Conservation (phyloP, 148 eudicot genomes). For the Polygonum maritimum region DNA sequence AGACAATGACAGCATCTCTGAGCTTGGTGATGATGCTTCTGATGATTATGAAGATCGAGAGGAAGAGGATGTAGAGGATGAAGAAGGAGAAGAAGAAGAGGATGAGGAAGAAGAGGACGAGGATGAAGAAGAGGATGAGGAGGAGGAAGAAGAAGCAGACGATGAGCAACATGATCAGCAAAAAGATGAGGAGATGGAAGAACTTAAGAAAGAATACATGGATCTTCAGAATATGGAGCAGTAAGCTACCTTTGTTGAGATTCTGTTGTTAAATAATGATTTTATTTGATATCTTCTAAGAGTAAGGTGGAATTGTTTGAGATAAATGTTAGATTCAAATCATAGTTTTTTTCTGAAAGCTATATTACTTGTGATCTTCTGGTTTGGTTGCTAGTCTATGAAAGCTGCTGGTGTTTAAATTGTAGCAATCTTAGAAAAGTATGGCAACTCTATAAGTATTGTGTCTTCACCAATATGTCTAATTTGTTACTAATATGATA, state of each 20-base stretch:
- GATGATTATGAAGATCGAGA: slow-evolving; percentile 14
- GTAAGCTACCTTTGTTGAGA: slow-evolving; percentile 36
- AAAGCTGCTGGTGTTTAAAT: not conserved
- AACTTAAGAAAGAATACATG: slow-evolving; percentile 65
- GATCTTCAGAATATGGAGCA: slow-evolving; percentile 54
- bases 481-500: not conserved
- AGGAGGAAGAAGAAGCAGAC: slow-evolving; percentile 6
- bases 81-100: not conserved
- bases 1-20: slow-evolving; percentile 14
- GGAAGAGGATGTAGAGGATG: not conserved
- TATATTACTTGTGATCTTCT: not conserved
- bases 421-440: not conserved
- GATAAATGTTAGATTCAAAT: not conserved
- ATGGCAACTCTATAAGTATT: not conserved
- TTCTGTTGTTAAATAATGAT: not conserved
- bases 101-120: not conserved
- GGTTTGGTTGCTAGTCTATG: not conserved
- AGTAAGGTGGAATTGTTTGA: not conserved
- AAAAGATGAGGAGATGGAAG: slow-evolving; percentile 61
- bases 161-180: slow-evolving; percentile 7
- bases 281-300: not conserved
- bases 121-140: slow-evolving; percentile 12
- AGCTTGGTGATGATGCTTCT: slow-evolving; percentile 14
- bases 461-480: not conserved
- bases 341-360: not conserved